Evolutionary conservation across 2,329 filamentous ascomycete genomes (phyloP), one percentile per base, ranked within the genome.

Genomic region (Aspergillus pseudoglaucus): DNA sequence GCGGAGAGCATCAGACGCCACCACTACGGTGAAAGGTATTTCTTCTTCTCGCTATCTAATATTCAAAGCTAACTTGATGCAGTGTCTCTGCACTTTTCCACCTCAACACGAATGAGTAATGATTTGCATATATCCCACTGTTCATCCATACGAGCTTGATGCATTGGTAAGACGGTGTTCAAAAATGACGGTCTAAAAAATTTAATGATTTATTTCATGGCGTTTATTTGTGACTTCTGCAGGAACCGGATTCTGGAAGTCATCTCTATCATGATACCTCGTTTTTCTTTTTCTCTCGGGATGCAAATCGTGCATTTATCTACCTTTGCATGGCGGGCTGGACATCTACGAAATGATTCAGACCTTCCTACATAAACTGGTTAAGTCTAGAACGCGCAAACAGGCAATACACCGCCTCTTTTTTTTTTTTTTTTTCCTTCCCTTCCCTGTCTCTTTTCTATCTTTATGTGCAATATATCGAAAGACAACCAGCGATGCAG

Each of bases 1-100:
- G 82, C 90, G 4, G 93, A 98, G 71, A 90, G 90, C 44, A 97
- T 98, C 59, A 82, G 93, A 60, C 83, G 93, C 61, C 97, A 97
- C 66, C 91, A 98, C 69, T 93, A 97, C 63, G 93, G 93, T 69
- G 91, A 96, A 67, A 73, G 69, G 71, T 71, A 74, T 85, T 85
- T 54, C 86, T n/a, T 88, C 62, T 81, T 78, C 53, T 75, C 75
- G 30, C 64, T 56, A 52, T 20, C 17, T n/a, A 10, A 14, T 39
- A 9, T 20, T 44, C 27, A 45, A 42, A 49, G 53, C 59, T 60
- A 57, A 58, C 53, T 12, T 43, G 47, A 47, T 59, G 58, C 55
- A 75, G 70, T 58, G 74, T 76, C 55, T 75, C 74, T 51, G 69
- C 70, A 45, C 62, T 88, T 52, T 89, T 88, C 68, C 84, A 87